These are phyloP conservation scores for Fagus crenata DNA, from an alignment of 306 rosid genomes.

Conservation along the genomic window DNA sequence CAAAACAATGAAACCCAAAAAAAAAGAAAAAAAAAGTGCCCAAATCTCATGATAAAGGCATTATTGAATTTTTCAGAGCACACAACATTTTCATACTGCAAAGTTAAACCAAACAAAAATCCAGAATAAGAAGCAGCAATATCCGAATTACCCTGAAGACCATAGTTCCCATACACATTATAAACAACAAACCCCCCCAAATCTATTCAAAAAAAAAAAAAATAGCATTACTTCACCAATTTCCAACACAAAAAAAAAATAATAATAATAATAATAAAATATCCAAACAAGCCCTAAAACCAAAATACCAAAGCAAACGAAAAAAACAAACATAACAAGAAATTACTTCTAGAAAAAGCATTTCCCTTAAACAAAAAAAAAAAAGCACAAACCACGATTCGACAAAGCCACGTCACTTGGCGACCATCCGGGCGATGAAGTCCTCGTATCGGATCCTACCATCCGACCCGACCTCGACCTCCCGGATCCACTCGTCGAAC, in stretches of 20 bases:
- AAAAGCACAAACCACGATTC: constrained; percentile 6
- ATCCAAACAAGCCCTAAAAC: constrained; percentile 33
- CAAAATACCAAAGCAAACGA: constrained; percentile 9
- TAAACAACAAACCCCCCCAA: constrained; percentile 24
- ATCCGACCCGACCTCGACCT: constrained; percentile 84
- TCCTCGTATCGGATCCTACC: constrained; percentile 97
- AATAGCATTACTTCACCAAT: constrained; percentile 37
- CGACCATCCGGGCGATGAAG: constrained; percentile 94
- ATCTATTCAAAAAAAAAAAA: background rate
- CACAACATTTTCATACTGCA: background rate
- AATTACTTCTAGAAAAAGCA: constrained; percentile 31
- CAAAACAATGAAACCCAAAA: background rate
- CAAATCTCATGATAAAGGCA: background rate
- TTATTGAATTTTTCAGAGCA: background rate
- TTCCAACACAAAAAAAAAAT: constrained; percentile 15
- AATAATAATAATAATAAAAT: constrained; percentile 31
- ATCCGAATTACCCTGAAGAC: constrained; percentile 8
- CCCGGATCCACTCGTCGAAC: constrained; percentile 98
- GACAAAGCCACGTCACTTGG: constrained; percentile 57
- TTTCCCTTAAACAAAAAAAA: constrained; percentile 11
- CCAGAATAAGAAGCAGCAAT: constrained; percentile 16
- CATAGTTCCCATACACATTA: constrained; percentile 34
- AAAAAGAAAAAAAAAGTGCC: background rate
- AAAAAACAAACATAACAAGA: constrained; percentile 18
- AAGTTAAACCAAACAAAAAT: background rate